A percentile compares a stretch with the other conserved stretches of the same genome.
Conservation (phyloP, 2,329 filamentous ascomycete species). For the Graphium sp. region DNA sequence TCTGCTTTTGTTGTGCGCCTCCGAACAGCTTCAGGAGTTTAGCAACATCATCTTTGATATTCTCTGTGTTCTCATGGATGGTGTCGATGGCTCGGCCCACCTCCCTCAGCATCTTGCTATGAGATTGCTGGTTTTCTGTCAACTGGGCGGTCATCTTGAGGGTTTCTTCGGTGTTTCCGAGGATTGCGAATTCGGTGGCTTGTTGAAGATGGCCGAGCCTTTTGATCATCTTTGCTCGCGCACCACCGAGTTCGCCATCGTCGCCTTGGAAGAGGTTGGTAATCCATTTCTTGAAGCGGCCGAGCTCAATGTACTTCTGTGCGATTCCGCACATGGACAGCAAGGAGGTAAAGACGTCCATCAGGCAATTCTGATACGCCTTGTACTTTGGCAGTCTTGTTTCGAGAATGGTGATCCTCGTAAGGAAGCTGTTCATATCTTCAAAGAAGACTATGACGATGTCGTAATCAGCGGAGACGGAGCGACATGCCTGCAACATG, state of each 20-base stretch:
- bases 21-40: too few species aligned
- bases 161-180: conserved; percentile 14
- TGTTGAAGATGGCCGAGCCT: conserved; percentile 12
- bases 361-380: conserved; percentile 15
- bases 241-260: conserved; percentile 13
- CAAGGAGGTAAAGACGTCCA: conserved; percentile 18
- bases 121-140: too few species aligned
- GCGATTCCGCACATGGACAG: conserved; percentile 15
- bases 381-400: conserved; percentile 12
- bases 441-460: conserved; percentile 19
- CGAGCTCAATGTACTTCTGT: conserved; percentile 15
- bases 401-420: conserved; percentile 16
- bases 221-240: conserved; percentile 12
- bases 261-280: conserved; percentile 12
- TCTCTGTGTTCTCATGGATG: conserved; percentile 1
- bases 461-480: conserved; percentile 19
- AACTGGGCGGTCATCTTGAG: conserved; percentile 11
- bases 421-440: conserved; percentile 18
- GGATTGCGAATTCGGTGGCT: conserved; percentile 15
- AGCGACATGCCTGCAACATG: conserved; percentile 13
- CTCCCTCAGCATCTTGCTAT: too few species aligned
- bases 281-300: conserved; percentile 12
- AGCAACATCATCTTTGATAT: conserved; percentile 2
- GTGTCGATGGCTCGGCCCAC: conserved; percentile 7
- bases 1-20: too few species aligned